phyloP scores from a whole-genome alignment of 306 rosid species.

The Carpinus viminea region DNA sequence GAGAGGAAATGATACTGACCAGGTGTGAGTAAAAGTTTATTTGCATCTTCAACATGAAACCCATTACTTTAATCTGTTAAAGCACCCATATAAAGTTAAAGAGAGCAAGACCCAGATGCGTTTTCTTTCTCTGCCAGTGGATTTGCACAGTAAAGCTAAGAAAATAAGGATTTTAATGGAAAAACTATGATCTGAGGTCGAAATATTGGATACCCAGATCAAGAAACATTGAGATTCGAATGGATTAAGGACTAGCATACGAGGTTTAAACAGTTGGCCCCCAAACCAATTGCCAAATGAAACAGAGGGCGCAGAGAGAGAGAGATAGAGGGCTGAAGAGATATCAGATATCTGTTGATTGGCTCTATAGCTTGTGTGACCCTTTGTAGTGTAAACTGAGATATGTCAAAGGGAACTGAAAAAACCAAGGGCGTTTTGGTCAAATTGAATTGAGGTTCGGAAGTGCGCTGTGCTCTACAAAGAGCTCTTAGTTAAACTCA shows the following conservation, averaged over 20 bases:
- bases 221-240: slow-evolving; percentile 45
- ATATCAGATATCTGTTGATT: slow-evolving; percentile 57
- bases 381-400: slow-evolving; percentile 33
- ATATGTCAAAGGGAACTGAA: slow-evolving; percentile 17
- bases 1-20: slow-evolving; percentile 44
- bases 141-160: slow-evolving; percentile 37
- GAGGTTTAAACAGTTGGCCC: slow-evolving; percentile 30
- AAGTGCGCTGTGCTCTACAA: background rate
- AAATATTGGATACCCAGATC: slow-evolving; percentile 41
- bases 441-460: background rate
- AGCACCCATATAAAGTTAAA: slow-evolving; percentile 34
- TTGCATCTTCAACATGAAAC: slow-evolving; percentile 39
- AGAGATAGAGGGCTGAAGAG: slow-evolving; percentile 37
- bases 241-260: slow-evolving; percentile 24
- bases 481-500: slow-evolving; percentile 2
- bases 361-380: slow-evolving; percentile 53
- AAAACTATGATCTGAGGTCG: slow-evolving; percentile 42
- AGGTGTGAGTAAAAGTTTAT: slow-evolving; percentile 30
- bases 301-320: slow-evolving; percentile 26
- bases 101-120: slow-evolving; percentile 38
- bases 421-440: slow-evolving; percentile 35
- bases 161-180: slow-evolving; percentile 11
- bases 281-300: slow-evolving; percentile 37
- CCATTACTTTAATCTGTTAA: slow-evolving; percentile 45
- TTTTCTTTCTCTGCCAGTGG: slow-evolving; percentile 35